These are phyloP conservation scores for Onygenales sp. DNA, from an alignment of 2,329 filamentous ascomycete genomes.

Conservation along the genomic window DNA sequence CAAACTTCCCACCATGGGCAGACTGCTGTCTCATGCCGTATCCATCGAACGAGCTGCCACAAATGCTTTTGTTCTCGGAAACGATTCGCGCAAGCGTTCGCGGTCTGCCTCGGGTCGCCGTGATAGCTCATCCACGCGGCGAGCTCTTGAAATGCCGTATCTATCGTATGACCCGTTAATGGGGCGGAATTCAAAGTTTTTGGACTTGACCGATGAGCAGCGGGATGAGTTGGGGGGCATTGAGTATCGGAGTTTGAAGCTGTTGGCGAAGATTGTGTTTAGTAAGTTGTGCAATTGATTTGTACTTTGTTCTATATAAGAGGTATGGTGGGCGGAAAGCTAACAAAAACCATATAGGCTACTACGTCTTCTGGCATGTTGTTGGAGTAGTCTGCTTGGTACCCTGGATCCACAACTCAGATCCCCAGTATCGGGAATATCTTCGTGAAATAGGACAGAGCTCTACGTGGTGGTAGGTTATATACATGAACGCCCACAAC, in stretches of 20 bases:
- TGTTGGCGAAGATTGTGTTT: slow-evolving; percentile 39
- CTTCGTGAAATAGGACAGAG: slow-evolving; percentile 30
- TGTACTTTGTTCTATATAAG: too few relatives aligned
- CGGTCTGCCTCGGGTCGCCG: background rate
- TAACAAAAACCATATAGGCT: slow-evolving; percentile 21
- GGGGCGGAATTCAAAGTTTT: slow-evolving; percentile 39
- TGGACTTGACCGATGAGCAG: slow-evolving; percentile 33
- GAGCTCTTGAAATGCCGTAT: slow-evolving; percentile 24
- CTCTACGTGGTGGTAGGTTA: slow-evolving; percentile 41
- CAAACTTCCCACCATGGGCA: background rate
- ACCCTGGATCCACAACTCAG: slow-evolving; percentile 37
- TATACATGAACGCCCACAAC: background rate
- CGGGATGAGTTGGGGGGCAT: slow-evolving; percentile 41
- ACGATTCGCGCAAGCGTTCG: slow-evolving; percentile 7
- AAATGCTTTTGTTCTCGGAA: slow-evolving; percentile 33
- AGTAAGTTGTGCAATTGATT: slow-evolving; percentile 7
- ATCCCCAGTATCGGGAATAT: slow-evolving; percentile 31
- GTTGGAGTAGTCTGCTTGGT: slow-evolving; percentile 40
- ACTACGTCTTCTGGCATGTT: slow-evolving; percentile 37
- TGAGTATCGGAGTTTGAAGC: slow-evolving; percentile 42
- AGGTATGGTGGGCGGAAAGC: background rate
- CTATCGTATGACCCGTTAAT: slow-evolving; percentile 37
- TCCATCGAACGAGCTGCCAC: slow-evolving; percentile 30
- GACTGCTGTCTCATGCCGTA: slow-evolving; percentile 16
- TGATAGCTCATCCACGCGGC: slow-evolving; percentile 8